These are phyloP conservation scores for Scutellaria barbata DNA, from an alignment of 257 asterid species.

Conservation along the genomic window DNA sequence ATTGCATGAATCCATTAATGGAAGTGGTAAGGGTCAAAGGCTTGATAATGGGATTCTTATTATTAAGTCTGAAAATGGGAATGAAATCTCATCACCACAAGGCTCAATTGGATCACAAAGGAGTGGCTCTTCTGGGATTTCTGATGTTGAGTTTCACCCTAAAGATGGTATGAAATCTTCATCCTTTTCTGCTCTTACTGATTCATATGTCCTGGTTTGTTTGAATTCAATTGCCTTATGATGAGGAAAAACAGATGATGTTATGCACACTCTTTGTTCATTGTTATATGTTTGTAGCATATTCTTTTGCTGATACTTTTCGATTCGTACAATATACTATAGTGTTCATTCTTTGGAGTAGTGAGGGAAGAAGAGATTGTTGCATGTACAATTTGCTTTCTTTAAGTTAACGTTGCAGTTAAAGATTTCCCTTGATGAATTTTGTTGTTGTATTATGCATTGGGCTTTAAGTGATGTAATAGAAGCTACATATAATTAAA, in stretches of 20 bases:
- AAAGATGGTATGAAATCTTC: conserved; percentile 50
- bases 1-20: conserved; percentile 20
- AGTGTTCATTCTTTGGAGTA: background rate
- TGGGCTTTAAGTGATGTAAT: background rate
- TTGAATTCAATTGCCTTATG: conserved; percentile 8
- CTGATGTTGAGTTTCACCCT: conserved; percentile 51
- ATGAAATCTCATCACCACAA: conserved; percentile 44
- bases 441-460: background rate
- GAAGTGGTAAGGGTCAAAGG: conserved; percentile 12
- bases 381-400: background rate
- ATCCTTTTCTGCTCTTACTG: background rate
- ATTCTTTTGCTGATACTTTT: background rate
- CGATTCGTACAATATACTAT: background rate
- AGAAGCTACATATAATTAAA: no score
- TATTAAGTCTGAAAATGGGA: conserved; percentile 35
- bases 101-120: conserved; percentile 55
- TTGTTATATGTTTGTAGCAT: background rate
- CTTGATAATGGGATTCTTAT: background rate
- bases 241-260: background rate
- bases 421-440: background rate
- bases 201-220: background rate
- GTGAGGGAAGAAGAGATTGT: background rate
- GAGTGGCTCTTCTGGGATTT: conserved; percentile 58
- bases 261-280: background rate
- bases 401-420: background rate